phyloP scores from a whole-genome alignment of 441 rosid genomes.

The Biscutella laevigata region DNA sequence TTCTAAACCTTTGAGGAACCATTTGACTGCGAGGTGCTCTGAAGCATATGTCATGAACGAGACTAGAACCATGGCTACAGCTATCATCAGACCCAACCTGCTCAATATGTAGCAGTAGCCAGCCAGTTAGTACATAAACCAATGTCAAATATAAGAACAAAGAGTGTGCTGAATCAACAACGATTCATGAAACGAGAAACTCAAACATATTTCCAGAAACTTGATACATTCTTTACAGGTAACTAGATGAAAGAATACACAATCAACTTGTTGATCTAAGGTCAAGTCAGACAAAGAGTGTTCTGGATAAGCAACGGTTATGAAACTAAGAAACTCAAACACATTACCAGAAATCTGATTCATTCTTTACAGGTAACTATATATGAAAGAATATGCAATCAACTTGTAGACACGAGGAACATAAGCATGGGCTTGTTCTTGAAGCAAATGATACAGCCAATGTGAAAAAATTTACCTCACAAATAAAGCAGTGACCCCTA shows the following conservation, averaged over 20 bases:
- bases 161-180: background rate
- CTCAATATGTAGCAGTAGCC: background rate
- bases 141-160: background rate
- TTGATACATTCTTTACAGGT: background rate
- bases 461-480: constrained; percentile 41
- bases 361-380: no score
- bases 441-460: constrained; percentile 1
- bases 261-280: no score
- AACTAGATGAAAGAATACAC: background rate
- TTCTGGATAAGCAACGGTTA: no score
- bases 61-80: constrained; percentile 65
- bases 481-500: constrained; percentile 82
- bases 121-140: constrained; percentile 5
- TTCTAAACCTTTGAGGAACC: constrained; percentile 62
- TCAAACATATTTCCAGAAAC: background rate
- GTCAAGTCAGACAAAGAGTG: no score
- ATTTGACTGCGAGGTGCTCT: constrained; percentile 62
- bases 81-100: constrained; percentile 86
- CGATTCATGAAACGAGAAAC: background rate
- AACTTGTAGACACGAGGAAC: no score
- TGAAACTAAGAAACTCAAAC: no score
- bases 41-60: constrained; percentile 87
- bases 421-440: no score
- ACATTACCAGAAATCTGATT: no score
- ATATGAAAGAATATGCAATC: no score